phyloP scores from a whole-genome alignment of 345 rosid species.

The Cardamine resedifolia region DNA sequence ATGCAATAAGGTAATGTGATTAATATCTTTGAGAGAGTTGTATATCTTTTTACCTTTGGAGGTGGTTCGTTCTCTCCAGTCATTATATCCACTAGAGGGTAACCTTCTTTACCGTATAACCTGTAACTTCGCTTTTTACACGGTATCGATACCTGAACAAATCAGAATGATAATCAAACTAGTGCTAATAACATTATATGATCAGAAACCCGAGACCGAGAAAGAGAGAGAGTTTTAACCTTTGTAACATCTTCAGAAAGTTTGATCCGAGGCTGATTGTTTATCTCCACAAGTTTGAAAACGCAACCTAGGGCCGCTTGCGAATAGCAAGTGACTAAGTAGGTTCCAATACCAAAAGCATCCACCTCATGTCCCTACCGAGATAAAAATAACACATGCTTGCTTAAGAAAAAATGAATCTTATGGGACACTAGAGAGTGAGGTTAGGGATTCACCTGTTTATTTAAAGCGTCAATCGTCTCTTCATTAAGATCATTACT shows the following conservation, averaged over 20 bases:
- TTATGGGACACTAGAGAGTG: not conserved
- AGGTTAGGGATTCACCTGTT: conserved; percentile 56
- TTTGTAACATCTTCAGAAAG: conserved; percentile 98
- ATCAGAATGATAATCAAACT: conserved; percentile 11
- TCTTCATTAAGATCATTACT: conserved; percentile 98
- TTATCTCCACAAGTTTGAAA: conserved; percentile 97
- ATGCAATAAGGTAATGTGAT: not conserved
- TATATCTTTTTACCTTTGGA: conserved; percentile 53
- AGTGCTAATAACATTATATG: not conserved
- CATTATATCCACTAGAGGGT: conserved; percentile 89
- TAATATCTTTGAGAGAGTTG: not conserved
- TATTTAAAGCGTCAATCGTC: conserved; percentile 94
- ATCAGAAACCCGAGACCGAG: not conserved
- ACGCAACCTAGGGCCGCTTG: conserved; percentile 98
- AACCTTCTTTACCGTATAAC: conserved; percentile 85
- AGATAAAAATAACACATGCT: not conserved
- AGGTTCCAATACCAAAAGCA: conserved; percentile 89
- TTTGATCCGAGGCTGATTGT: conserved; percentile 90
- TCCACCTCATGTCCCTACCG: conserved; percentile 89
- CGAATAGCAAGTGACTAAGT: conserved; percentile 89
- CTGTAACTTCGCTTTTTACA: conserved; percentile 82
- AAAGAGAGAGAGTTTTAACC: conserved; percentile 42
- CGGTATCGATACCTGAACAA: conserved; percentile 82
- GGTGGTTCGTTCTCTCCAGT: conserved; percentile 87
- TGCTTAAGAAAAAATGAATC: not conserved